These are phyloP conservation scores for Tulasnella sp. DNA, from an alignment of 768 basidiomycete species.

Conservation along the genomic window DNA sequence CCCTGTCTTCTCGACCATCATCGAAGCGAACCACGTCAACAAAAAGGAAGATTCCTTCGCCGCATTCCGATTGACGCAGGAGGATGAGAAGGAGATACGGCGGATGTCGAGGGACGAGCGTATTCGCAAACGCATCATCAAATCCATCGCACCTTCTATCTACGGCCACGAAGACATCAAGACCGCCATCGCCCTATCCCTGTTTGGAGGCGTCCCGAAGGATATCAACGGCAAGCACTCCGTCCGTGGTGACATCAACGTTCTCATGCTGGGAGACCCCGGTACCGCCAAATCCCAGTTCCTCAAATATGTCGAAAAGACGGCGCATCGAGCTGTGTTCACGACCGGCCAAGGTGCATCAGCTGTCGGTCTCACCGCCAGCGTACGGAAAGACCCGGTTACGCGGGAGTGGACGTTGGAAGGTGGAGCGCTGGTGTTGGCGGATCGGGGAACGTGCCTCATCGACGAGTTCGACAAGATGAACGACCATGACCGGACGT, in stretches of 20 bases:
- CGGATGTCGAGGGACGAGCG: conserved; percentile 84
- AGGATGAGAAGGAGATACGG: conserved; percentile 91
- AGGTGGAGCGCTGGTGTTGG: conserved; percentile 97
- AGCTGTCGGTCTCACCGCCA: conserved; percentile 96
- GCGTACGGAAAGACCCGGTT: conserved; percentile 97
- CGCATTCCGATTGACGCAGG: conserved; percentile 95
- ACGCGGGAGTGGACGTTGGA: conserved; percentile 99
- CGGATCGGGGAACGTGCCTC: conserved; percentile 99
- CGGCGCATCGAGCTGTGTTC: conserved; percentile 95
- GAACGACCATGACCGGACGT: conserved; percentile 97
- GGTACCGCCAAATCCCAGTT: conserved; percentile 98
- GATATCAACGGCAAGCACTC: conserved; percentile 95
- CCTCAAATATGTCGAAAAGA: conserved; percentile 89
- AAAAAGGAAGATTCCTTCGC: conserved; percentile 99
- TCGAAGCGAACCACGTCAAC: conserved; percentile 97
- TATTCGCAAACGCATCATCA: conserved; percentile 94
- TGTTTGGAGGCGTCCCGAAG: conserved; percentile 91
- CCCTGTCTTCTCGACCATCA: conserved; percentile 96
- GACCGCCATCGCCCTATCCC: conserved; percentile 90
- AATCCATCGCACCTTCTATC: conserved; percentile 94
- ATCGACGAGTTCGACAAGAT: conserved; percentile 99
- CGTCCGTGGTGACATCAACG: conserved; percentile 97
- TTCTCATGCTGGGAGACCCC: conserved; percentile 98
- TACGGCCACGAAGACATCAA: conserved; percentile 92
- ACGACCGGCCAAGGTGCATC: conserved; percentile 99